Conservation (phyloP, 1,284 basidiomycete species). For the Kwoniella shivajii region DNA sequence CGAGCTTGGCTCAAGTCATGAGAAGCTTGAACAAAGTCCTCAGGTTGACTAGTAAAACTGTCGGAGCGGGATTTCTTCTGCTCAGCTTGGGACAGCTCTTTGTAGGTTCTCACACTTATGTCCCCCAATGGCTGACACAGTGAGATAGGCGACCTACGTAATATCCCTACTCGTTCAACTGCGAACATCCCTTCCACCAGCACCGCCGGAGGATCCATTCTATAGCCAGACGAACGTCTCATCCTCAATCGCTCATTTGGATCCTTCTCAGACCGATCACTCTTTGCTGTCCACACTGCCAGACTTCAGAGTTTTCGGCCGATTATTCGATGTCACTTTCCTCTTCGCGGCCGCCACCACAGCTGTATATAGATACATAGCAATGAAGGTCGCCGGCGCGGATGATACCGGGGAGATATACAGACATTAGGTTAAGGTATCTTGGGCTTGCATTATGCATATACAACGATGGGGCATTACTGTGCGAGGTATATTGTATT, state of each 20-base stretch:
- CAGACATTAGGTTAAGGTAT: conserved; percentile 1
- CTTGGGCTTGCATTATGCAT: neutral
- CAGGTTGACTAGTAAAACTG: conserved; percentile 48
- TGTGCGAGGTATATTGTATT: neutral
- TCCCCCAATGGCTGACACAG: neutral
- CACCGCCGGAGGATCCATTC: conserved; percentile 25
- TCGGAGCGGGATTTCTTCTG: conserved; percentile 53
- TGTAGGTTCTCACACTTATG: conserved; percentile 30
- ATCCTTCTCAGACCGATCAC: conserved; percentile 22
- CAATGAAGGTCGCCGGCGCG: conserved; percentile 40
- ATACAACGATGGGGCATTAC: neutral
- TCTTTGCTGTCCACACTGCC: conserved; percentile 49
- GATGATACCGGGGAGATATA: conserved; percentile 27
- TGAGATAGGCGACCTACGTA: conserved; percentile 48
- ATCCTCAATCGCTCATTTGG: conserved; percentile 8
- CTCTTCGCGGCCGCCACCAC: conserved; percentile 46
- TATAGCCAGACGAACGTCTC: too few species aligned
- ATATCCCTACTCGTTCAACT: conserved; percentile 55
- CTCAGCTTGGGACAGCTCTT: conserved; percentile 52
- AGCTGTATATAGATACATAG: conserved; percentile 42
- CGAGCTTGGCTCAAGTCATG: conserved; percentile 50
- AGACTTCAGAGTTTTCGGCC: conserved; percentile 53
- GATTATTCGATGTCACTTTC: conserved; percentile 53
- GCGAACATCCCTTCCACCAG: conserved; percentile 45
- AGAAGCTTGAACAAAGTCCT: conserved; percentile 50